Evolutionary conservation across 306 rosid genomes (phyloP), one percentile per base, ranked within the genome.

Genomic region (Clitoria ternatea): DNA sequence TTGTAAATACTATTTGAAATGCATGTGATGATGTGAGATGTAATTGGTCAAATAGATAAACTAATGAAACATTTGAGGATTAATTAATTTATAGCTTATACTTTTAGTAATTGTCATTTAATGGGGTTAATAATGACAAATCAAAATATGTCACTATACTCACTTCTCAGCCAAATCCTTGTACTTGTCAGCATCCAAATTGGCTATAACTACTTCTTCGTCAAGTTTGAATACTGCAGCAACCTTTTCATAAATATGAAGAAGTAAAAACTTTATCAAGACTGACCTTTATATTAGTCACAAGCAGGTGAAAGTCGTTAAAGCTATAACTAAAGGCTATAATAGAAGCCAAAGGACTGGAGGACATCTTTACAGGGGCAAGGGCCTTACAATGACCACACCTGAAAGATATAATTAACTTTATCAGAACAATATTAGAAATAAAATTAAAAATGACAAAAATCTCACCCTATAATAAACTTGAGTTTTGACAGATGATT

Each of bases 351-450:
- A 22, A 57, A 60, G 78, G 37, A 65, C 19, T 36, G 23, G 11
- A 61, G 29, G 78, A 56, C 5, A 48, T 69, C n/a, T 92, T 85
- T 87, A 94, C 97, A 35, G 93, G 82, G 77, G 97, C 96, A 81
- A 94, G 95, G 69, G 81, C 72, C 81, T 94, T 89, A 89, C 98
- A 94, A 70, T 94, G 98, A 76, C 96, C 92, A 70, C 98, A 94
- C 98, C 98, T 94, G 76, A 37, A 79, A 88, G 29, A 62, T 15
- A 66, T 33, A 42, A 23, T 61, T n/a, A 48, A 47, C 9, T 55
- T 47, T 15, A 40, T 55, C 22, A 49, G 20, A 23, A 73, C 26
- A 59, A 20, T 17, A 62, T 52, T 32, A 15, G 54, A 39, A 44
- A 27, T 5, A 13, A 13, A 72, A 27, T 66, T 33, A 30, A 55